Evolutionary conservation across 257 asterid species (phyloP).

Genomic region (Cynanchum wilfordii): DNA sequence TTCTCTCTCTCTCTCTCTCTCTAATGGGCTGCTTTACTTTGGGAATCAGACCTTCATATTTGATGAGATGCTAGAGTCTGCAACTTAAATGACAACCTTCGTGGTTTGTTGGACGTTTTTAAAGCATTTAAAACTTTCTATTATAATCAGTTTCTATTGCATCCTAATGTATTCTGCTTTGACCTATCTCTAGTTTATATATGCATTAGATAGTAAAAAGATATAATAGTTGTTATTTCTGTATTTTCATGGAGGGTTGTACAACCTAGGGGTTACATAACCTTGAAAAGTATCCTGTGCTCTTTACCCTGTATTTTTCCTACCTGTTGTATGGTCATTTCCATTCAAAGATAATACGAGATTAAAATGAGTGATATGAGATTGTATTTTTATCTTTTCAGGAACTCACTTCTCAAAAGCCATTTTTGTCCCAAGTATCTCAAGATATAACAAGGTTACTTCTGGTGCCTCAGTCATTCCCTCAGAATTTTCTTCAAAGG

Average conservation of each 20-base stretch:
- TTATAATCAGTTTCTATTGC: background rate
- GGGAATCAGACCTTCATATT: background rate
- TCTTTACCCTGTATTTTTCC: background rate
- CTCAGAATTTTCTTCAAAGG: conserved; percentile 40
- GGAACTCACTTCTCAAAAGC: conserved; percentile 71
- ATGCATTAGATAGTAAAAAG: background rate
- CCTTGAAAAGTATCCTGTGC: conserved; percentile 1
- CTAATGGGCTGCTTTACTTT: background rate
- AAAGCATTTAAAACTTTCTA: background rate
- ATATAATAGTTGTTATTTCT: background rate
- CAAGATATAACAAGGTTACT: conserved; percentile 73
- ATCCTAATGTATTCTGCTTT: background rate
- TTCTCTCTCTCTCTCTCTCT: too few relatives aligned
- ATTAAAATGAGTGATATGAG: conserved; percentile 1
- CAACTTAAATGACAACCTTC: background rate
- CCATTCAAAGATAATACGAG: background rate
- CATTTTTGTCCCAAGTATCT: conserved; percentile 77
- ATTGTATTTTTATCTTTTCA: conserved; percentile 25
- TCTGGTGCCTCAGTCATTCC: conserved; percentile 68
- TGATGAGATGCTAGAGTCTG: background rate
- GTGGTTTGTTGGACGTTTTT: background rate
- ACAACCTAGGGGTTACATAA: background rate
- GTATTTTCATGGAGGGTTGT: background rate
- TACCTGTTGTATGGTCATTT: background rate
- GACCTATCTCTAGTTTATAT: background rate